Base-by-base conservation (phyloP, 1,284 basidiomycete genomes). In the Fistulinella cinereoalba region DNA sequence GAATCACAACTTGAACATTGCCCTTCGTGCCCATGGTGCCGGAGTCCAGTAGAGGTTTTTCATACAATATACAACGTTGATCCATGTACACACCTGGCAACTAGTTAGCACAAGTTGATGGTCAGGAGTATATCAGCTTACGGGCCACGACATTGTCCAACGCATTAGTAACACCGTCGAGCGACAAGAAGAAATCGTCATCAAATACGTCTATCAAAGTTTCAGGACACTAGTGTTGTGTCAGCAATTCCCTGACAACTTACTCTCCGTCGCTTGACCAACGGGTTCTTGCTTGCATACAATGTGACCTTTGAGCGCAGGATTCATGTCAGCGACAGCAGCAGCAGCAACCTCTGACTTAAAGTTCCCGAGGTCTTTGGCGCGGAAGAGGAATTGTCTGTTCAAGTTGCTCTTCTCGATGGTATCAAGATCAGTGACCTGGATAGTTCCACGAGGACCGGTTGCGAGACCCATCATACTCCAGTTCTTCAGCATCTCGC, bases 401-500 rank as follows among this genome's bases (percentile, higher is more conserved):
- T 99, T 99, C 52, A 99, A 71, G 69, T 99, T 99, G 61, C 89
- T 93, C 82, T 99, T 99, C 75, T 99, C 97, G 64, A 99, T 99
- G 24, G 95, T 97, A 71, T 99, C 97, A 63, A 99, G 73, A 68
- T 99, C 97, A 13, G 97, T 99, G 43, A 99, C 93, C 62, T 95
- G 85, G 52, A 99, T 93, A 45, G 80, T 72, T 19, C 93, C 97
- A 44, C 85, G 74, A 13, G 83, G 75, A 3, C 91, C 92, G 33
- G 87, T 80, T 12, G 83, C 96, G 39, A 99, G 75, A 56, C 97
- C 97, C 82, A 99, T 97, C 93, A 99, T 94, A 60, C 91, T 89
- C 97, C 97, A 99, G 71, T 99, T 99, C 79, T 99, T 99, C 62
- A 99, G 74, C 97, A 99, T 99, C 72, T 99, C 97, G 65, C 97